Base-by-base conservation (phyloP, 352 stramenopile genomes). In the Pythium guiyangense region DNA sequence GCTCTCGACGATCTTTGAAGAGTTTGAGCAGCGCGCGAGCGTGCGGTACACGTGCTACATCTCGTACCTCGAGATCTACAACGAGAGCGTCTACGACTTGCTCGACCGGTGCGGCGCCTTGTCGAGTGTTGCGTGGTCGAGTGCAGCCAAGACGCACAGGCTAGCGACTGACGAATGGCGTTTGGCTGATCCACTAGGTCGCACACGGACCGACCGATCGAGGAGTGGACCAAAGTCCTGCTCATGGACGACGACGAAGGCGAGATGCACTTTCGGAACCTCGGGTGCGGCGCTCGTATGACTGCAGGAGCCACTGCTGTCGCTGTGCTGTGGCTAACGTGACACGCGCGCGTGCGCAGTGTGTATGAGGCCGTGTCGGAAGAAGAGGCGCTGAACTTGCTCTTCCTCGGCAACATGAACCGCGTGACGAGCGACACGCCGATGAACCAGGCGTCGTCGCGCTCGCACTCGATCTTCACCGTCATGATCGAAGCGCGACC, bases 21-120 rank as follows among this genome's bases (percentile, higher is more conserved):
- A 84, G 52, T 90, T 90, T 40, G 83, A 90, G 54, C 70, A 68
- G 44, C 73, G 74, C 44, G 48, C 60, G 15, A 56, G 70, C 34
- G 81, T 86, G 72, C 69, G 69, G 29, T 93, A 92, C 64, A 71
- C 81, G n/a, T 95, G 84, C 57, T 92, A 93, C 66, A 84, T 98
- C 50, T 98, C 94, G 12, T 98, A 98, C 66, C 67, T 98, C 50
- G 91, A 99, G 64, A 97, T 99, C 40, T 99, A 99, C 81, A 98
- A 98, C 67, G 92, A 98, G 67, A 92, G 70, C 64, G 89, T 96
- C 25, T 98, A 97, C 64, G 96, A 98, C 57, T 70, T 98, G 47
- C 78, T 98, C 0, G 79, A 90, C 39, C 66, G 79, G 70, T 81
- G 42, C 6, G 54, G 1, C 4, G 20, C 12, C 45, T 4, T 31